Evolutionary conservation across 176 grass and related monocot species (phyloP).

Genomic region (Oryza meyeriana): DNA sequence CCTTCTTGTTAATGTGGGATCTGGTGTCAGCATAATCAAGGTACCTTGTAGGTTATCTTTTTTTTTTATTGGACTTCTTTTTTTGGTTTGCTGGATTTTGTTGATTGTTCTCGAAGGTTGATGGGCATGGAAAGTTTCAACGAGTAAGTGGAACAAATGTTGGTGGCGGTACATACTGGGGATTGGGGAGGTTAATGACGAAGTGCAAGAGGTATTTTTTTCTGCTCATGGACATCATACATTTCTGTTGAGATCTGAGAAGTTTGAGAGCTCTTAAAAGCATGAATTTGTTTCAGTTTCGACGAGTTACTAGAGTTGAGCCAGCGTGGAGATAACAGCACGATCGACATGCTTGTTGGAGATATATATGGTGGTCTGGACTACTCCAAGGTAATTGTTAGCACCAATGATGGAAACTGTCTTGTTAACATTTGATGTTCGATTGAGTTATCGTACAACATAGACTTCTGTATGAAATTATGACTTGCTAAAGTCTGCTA

Average conservation of each 20-base stretch:
- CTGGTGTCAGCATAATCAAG: conserved; percentile 99
- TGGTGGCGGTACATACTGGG: conserved; percentile 97
- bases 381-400: conserved; percentile 80
- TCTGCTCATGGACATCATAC: conserved; percentile 12
- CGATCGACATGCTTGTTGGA: conserved; percentile 97
- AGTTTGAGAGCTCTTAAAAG: conserved; percentile 21
- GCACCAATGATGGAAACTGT: neutral
- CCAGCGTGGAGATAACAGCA: conserved; percentile 87
- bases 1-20: conserved; percentile 99
- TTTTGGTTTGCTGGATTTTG: conserved; percentile 12
- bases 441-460: neutral
- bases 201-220: conserved; percentile 84
- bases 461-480: neutral
- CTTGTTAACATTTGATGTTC: conserved; percentile 18
- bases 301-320: conserved; percentile 98
- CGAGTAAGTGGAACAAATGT: conserved; percentile 99
- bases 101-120: conserved; percentile 63
- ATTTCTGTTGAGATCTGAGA: conserved; percentile 1
- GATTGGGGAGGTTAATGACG: conserved; percentile 90
- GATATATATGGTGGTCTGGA: conserved; percentile 99
- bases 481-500: conserved; percentile 12
- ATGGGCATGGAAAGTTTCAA: conserved; percentile 94
- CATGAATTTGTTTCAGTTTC: conserved; percentile 64
- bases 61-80: neutral
- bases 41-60: conserved; percentile 38